Percentiles rank a stretch among this genome's conserved stretches.
These are phyloP conservation scores for Phaeosphaeriaceae sp. DNA, from an alignment of 2,329 filamentous ascomycete genomes.

Conservation along the genomic window DNA sequence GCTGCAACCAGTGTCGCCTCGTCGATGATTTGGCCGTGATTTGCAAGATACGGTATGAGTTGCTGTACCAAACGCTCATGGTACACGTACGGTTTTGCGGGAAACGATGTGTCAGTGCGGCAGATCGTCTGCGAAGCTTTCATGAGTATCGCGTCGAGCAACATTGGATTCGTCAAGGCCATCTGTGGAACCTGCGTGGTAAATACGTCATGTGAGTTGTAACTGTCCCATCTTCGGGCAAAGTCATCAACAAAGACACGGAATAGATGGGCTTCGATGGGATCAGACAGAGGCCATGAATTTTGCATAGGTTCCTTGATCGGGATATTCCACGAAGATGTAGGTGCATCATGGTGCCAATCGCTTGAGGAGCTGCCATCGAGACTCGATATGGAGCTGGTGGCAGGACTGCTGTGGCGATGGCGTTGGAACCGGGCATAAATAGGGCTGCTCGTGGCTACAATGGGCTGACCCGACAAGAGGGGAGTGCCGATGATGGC, in stretches of 20 bases:
- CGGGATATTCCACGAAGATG: not conserved
- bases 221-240: constrained; percentile 20
- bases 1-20: constrained; percentile 25
- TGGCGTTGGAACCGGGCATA: constrained; percentile 4
- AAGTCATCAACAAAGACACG: constrained; percentile 23
- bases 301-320: not conserved
- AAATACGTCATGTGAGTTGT: constrained; percentile 19
- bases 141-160: constrained; percentile 51
- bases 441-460: constrained; percentile 2
- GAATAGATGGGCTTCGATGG: constrained; percentile 21
- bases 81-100: constrained; percentile 20
- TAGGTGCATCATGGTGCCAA: constrained; percentile 11
- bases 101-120: constrained; percentile 25
- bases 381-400: constrained; percentile 14
- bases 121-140: constrained; percentile 50
- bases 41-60: constrained; percentile 24
- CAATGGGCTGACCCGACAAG: not conserved
- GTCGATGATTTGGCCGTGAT: constrained; percentile 22
- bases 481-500: not conserved
- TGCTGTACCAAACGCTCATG: constrained; percentile 23
- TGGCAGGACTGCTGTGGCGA: constrained; percentile 13
- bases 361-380: constrained; percentile 8
- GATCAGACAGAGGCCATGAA: constrained; percentile 16
- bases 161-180: constrained; percentile 46
- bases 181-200: constrained; percentile 17